phyloP scores from a whole-genome alignment of 306 rosid genomes.

The Abrus precatorius region DNA sequence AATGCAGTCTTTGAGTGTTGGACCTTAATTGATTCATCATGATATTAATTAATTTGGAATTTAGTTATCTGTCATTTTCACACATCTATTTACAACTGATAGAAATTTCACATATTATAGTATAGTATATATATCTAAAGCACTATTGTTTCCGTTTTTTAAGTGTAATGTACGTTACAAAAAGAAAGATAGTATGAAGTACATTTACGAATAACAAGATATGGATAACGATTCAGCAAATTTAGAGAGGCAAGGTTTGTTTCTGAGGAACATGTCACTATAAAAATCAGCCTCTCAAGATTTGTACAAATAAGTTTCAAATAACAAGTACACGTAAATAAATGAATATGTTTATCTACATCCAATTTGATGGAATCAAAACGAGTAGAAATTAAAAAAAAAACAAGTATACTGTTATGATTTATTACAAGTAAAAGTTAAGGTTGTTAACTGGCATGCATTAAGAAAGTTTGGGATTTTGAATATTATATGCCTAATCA shows the following conservation, averaged over 20 bases:
- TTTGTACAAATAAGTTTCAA: neutral
- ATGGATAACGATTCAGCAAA: neutral
- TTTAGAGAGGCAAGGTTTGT: neutral
- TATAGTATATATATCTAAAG: neutral
- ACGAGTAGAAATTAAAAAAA: neutral
- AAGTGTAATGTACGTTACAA: neutral
- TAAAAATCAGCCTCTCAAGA: neutral
- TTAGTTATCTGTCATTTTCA: conserved; percentile 52
- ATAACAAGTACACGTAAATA: neutral
- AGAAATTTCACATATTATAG: conserved; percentile 35
- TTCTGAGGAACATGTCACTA: neutral
- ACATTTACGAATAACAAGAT: neutral
- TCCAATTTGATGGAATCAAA: conserved; percentile 1
- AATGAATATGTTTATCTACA: neutral
- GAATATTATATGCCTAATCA: conserved; percentile 11
- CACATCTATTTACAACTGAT: conserved; percentile 1
- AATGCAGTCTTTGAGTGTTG: conserved; percentile 30
- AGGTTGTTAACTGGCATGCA: conserved; percentile 30
- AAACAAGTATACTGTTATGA: conserved; percentile 7
- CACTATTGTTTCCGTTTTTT: neutral
- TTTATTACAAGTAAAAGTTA: conserved; percentile 5
- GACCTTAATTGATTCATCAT: conserved; percentile 31
- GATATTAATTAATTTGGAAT: conserved; percentile 47
- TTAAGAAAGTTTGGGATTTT: neutral
- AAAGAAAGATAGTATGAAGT: neutral